Base-by-base conservation (phyloP, 2,329 filamentous ascomycete genomes). In the Camptophora hylomeconis region DNA sequence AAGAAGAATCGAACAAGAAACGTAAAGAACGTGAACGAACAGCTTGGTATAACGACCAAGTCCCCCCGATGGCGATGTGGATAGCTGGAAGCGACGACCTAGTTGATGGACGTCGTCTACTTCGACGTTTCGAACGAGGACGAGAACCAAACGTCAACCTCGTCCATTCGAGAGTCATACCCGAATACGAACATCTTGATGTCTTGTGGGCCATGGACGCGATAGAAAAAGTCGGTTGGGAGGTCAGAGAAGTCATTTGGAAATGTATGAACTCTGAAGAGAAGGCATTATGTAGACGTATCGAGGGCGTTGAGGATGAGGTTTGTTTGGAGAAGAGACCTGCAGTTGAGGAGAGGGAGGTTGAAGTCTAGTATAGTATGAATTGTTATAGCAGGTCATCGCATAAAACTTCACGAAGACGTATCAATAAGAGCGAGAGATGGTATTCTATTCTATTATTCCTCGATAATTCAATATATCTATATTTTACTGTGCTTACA, bases 121-220 rank as follows among this genome's bases (percentile, higher is more conserved):
- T 94, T 3, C 63, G 70, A 12, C 67, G 87, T 2, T 80, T 94
- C 39, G 68, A 80, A 44, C 67, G 69, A 22, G 80, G 79, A 0
- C 65, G 80, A 15, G 87, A 95, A 52, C 87, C 87, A 2, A 65
- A 82, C 46, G 82, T 92, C 6, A 62, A 68, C 20, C 58, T 94
- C 4, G 80, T 93, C 4, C 80, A 93, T 54, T 69, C 69, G 38
- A 92, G 82, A 49, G 62, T 92, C 13, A 79, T 94, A 23, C 73
- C 81, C 3, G 81, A 78, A 25, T 92, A 93, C 50, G 87, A 94
- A 57, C 87, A 95, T 54, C 65, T 95, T 4, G 87, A 94, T 55
- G 82, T 94, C 2, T 73, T 95, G 20, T 94, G 87, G 87, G 84
- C 86, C 0, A 82, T 94, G 64, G 84, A 94, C 47, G 73, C 75